Evolutionary conservation across 306 rosid species (phyloP), one percentile per base, ranked within the genome.

Genomic region (Inga leiocalycina): DNA sequence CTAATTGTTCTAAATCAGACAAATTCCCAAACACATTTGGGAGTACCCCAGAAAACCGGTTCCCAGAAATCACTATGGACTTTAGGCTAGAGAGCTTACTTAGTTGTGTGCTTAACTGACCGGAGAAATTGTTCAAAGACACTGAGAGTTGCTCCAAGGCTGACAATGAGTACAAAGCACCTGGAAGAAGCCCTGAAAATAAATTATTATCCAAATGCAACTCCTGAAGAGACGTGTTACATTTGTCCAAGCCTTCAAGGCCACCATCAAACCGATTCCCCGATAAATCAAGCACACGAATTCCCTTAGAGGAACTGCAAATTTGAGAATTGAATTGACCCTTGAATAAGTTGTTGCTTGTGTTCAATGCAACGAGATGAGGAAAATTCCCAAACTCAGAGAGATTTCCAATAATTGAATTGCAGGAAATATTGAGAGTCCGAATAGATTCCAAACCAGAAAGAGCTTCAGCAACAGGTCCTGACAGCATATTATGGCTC

Each of bases 51-150:
- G 88, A 77, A 81, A 89, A 80, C 16, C 70, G 59, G 77, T 89
- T 89, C 75, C 77, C 88, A 74, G 6, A 89, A 79, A 89, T 74
- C 12, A 85, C 41, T 2, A 89, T 46, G 67, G 88, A 20, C 84
- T 84, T 77, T 39, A 89, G 87, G 78, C 76, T 79, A 76, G 89
- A 84, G 76, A 89, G 89, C 93, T 88, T 89, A 88, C 93, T 84
- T 35, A 89, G 70, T 20, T 88, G 73, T 78, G 74, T 67, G 87
- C 91, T 89, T 62, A 89, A 79, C 64, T 45, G 84, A 80, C 89
- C 93, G 19, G 83, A 77, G 65, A 89, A 83, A 76, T 82, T 79
- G 91, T 89, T 89, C 68, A 74, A 82, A 45, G 89, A 80, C 78
- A 84, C 54, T 6, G 93, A 87, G 49, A 89, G 77, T 64, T 76